Evolutionary conservation across 2,329 filamentous ascomycete species (phyloP).

Genomic region (Diaporthe batatas): DNA sequence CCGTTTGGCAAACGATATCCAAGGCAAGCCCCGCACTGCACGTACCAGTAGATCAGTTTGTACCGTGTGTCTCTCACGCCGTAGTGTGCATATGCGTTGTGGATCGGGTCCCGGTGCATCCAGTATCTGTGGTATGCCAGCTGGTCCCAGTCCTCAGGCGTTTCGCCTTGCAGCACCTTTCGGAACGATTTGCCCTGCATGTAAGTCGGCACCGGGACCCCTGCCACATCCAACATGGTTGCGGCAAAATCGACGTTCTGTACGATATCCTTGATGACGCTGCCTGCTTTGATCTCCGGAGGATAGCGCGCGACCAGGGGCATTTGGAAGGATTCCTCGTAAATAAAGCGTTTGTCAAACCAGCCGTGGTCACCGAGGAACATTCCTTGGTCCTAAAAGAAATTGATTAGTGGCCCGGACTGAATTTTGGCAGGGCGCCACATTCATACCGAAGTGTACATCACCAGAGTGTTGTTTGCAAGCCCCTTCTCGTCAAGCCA

Average conservation of each 20-base stretch:
- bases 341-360: constrained; percentile 72
- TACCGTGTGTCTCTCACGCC: constrained; percentile 64
- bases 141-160: constrained; percentile 62
- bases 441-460: constrained; percentile 58
- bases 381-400: constrained; percentile 62
- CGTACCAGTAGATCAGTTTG: constrained; percentile 70
- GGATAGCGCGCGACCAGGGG: constrained; percentile 65
- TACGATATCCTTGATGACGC: constrained; percentile 62
- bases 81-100: constrained; percentile 65
- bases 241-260: constrained; percentile 68
- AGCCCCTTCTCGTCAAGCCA: constrained; percentile 58
- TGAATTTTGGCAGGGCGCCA: no score
- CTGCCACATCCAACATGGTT: constrained; percentile 62
- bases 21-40: constrained; percentile 62
- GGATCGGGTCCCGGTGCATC: constrained; percentile 66
- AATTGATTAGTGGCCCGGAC: background rate
- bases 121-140: constrained; percentile 68
- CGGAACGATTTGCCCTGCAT: constrained; percentile 66
- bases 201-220: constrained; percentile 57
- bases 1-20: constrained; percentile 56
- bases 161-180: constrained; percentile 52
- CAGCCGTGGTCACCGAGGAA: constrained; percentile 70
- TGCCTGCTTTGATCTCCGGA: constrained; percentile 53
- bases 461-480: constrained; percentile 61
- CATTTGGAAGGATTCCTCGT: constrained; percentile 70